Conservation (phyloP, 2,329 filamentous ascomycete genomes). For the Xylariaceae sp. region DNA sequence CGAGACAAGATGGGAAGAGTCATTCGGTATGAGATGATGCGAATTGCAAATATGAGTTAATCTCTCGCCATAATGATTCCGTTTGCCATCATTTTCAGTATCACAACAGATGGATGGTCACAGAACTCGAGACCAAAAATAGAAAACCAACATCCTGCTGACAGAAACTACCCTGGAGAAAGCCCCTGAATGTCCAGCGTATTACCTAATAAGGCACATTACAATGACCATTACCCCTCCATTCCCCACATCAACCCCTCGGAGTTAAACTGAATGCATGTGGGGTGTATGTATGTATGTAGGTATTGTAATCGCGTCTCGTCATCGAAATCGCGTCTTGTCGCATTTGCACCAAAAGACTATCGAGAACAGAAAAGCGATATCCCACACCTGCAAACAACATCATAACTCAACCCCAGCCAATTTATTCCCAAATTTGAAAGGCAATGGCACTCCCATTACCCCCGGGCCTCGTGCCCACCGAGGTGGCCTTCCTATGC, state of each 20-base stretch:
- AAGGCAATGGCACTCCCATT: slow-evolving; percentile 28
- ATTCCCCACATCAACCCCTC: neutral
- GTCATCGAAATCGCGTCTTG: neutral
- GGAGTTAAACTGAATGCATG: neutral
- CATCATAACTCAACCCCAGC: no score
- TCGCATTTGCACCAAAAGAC: neutral
- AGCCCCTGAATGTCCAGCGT: neutral
- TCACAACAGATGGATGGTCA: no score
- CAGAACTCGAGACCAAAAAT: neutral
- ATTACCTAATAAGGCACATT: no score
- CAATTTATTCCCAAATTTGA: neutral
- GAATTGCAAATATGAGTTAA: no score
- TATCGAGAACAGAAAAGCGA: no score
- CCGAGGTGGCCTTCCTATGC: slow-evolving; percentile 89
- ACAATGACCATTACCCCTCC: neutral
- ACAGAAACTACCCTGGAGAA: neutral
- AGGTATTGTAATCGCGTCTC: neutral
- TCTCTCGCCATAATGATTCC: no score
- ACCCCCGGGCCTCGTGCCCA: slow-evolving; percentile 60
- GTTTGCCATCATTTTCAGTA: neutral
- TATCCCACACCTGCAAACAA: no score
- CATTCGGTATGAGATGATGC: no score
- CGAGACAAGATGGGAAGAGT: no score
- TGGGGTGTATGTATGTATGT: no score
- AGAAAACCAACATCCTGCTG: neutral